Conservation (phyloP, 2,329 filamentous ascomycete genomes). For the Davidsoniella eucalypti region DNA sequence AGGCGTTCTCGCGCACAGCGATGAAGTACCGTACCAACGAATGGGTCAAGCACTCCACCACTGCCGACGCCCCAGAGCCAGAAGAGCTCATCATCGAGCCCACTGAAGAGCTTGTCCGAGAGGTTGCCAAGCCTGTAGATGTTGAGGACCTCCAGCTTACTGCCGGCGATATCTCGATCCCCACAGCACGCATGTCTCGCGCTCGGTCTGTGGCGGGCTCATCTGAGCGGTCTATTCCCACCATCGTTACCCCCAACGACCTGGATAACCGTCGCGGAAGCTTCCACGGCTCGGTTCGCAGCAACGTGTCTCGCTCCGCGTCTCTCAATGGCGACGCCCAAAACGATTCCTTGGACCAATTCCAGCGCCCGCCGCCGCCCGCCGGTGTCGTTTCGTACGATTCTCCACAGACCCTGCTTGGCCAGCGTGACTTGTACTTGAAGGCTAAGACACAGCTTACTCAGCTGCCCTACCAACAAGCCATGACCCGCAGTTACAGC, state of each 20-base stretch:
- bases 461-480: slow-evolving; percentile 17
- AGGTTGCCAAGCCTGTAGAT: slow-evolving; percentile 26
- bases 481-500: slow-evolving; percentile 1
- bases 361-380: slow-evolving; percentile 16
- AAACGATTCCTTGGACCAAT: background rate
- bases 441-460: slow-evolving; percentile 30
- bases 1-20: slow-evolving; percentile 58
- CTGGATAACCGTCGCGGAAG: background rate
- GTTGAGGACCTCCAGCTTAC: slow-evolving; percentile 50
- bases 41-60: slow-evolving; percentile 79
- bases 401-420: slow-evolving; percentile 39
- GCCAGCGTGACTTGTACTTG: slow-evolving; percentile 37
- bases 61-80: slow-evolving; percentile 54
- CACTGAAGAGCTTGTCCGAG: slow-evolving; percentile 16
- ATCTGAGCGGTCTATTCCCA: slow-evolving; percentile 16
- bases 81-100: slow-evolving; percentile 41
- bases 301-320: background rate
- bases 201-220: slow-evolving; percentile 20
- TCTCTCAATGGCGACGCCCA: background rate
- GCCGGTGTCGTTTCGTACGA: slow-evolving; percentile 31
- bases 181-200: slow-evolving; percentile 6
- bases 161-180: slow-evolving; percentile 26
- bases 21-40: slow-evolving; percentile 82
- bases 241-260: background rate
- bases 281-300: background rate